Conservation (phyloP, 129 eudicot species). For the Cynara cardunculus region DNA sequence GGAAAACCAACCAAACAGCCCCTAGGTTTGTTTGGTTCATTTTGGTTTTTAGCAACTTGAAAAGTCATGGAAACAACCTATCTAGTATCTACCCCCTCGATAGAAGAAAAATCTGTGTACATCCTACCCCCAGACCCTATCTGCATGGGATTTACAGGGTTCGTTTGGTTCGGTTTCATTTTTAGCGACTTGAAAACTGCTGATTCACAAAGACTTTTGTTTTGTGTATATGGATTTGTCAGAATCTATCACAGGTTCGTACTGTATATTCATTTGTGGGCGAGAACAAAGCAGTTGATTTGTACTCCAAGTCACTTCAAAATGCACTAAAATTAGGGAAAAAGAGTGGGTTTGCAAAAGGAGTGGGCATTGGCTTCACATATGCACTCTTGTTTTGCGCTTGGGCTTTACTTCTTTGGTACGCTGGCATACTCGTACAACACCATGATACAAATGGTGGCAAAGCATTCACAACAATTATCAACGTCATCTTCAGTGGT, state of each 20-base stretch:
- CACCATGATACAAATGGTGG: constrained; percentile 72
- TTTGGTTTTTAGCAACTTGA: background rate
- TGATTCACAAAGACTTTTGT: background rate
- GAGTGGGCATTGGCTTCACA: constrained; percentile 80
- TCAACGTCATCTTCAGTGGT: constrained; percentile 83
- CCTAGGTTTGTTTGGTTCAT: no score
- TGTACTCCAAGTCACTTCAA: constrained; percentile 55
- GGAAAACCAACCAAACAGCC: no score
- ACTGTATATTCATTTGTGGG: constrained; percentile 85
- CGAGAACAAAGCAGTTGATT: constrained; percentile 57
- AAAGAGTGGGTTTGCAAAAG: constrained; percentile 72
- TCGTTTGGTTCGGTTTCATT: background rate
- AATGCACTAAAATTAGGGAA: constrained; percentile 66
- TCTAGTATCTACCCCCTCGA: background rate
- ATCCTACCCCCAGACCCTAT: background rate
- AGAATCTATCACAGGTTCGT: constrained; percentile 76
- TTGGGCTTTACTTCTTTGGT: constrained; percentile 94
- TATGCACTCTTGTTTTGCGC: constrained; percentile 70
- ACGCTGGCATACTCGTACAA: constrained; percentile 70
- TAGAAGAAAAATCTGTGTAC: background rate
- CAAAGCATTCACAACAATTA: constrained; percentile 71
- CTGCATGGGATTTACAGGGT: background rate
- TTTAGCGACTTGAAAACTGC: background rate
- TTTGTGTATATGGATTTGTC: constrained; percentile 16
- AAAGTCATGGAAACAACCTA: background rate